These are phyloP conservation scores for Phytopythium litorale DNA, from an alignment of 352 stramenopile species.

Conservation along the genomic window DNA sequence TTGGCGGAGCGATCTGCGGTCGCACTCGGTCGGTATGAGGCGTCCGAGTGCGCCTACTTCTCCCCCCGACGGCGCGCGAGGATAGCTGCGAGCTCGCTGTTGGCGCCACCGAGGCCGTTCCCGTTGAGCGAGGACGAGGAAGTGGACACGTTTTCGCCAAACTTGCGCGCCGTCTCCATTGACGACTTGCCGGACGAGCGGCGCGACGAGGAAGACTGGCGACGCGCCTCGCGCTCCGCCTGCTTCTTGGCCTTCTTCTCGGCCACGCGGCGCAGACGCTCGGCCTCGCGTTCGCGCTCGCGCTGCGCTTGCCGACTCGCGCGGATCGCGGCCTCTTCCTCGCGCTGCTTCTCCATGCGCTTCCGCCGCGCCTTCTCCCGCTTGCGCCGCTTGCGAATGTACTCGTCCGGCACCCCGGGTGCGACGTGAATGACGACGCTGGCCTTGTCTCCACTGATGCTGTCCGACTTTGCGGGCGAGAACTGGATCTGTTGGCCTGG, in stretches of 20 bases:
- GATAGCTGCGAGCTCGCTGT: constrained; percentile 79
- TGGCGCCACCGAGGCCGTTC: constrained; percentile 56
- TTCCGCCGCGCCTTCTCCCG: constrained; percentile 78
- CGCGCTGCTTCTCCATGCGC: constrained; percentile 60
- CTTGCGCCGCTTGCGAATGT: constrained; percentile 85
- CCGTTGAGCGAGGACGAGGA: constrained; percentile 28
- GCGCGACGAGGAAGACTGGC: constrained; percentile 30
- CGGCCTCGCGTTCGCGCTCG: constrained; percentile 58
- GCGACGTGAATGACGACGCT: constrained; percentile 54
- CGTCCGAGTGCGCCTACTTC: constrained; percentile 7
- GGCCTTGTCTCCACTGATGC: constrained; percentile 40
- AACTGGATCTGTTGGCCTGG: constrained; percentile 71
- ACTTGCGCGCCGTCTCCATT: constrained; percentile 70
- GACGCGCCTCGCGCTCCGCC: constrained; percentile 63
- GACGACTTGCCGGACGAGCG: constrained; percentile 42
- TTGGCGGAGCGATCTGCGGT: not conserved
- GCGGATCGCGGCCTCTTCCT: constrained; percentile 71
- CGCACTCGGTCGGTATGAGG: not conserved
- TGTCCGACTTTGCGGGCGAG: constrained; percentile 30
- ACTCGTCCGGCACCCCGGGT: constrained; percentile 70
- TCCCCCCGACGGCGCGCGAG: constrained; percentile 62
- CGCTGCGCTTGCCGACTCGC: constrained; percentile 64
- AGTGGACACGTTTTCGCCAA: constrained; percentile 55
- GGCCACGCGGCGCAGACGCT: constrained; percentile 70
- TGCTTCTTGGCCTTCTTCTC: constrained; percentile 89